phyloP scores from a whole-genome alignment of 2,329 filamentous ascomycete species.

The Arthrobotrys megalospora region DNA sequence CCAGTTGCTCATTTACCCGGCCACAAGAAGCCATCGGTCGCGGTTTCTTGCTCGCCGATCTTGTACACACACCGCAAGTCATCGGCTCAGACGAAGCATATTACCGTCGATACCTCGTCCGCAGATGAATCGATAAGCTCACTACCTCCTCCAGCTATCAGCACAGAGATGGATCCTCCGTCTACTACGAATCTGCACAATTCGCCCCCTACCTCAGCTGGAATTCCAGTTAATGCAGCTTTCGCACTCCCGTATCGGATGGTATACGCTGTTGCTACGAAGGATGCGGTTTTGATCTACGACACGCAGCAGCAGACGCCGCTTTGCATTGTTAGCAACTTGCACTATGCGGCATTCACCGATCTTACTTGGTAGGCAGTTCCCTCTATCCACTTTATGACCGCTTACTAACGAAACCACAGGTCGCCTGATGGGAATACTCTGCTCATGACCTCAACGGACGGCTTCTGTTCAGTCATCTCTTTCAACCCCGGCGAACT shows the following conservation, averaged over 20 bases:
- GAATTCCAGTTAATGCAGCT: slow-evolving; percentile 73
- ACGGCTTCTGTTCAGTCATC: slow-evolving; percentile 95
- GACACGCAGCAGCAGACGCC: slow-evolving; percentile 97
- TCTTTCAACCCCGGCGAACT: slow-evolving; percentile 88
- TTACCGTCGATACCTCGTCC: slow-evolving; percentile 94
- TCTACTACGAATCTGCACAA: slow-evolving; percentile 70
- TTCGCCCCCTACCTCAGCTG: slow-evolving; percentile 71
- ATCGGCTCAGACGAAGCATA: slow-evolving; percentile 81
- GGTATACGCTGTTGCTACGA: slow-evolving; percentile 95
- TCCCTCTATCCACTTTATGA: slow-evolving; percentile 28
- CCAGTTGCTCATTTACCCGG: slow-evolving; percentile 95
- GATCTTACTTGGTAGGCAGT: slow-evolving; percentile 88
- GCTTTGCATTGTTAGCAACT: slow-evolving; percentile 92
- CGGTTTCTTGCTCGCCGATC: slow-evolving; percentile 92
- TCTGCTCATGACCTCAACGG: slow-evolving; percentile 94
- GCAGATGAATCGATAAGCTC: slow-evolving; percentile 85
- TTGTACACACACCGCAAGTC: slow-evolving; percentile 84
- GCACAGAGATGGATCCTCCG: slow-evolving; percentile 67
- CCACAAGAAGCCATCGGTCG: slow-evolving; percentile 97
- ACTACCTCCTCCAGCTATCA: slow-evolving; percentile 83
- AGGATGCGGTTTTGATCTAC: slow-evolving; percentile 94
- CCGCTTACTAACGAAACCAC: slow-evolving; percentile 64
- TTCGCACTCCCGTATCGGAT: slow-evolving; percentile 93
- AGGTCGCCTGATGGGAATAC: slow-evolving; percentile 84
- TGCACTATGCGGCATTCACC: slow-evolving; percentile 97